A percentile compares a stretch with the other conserved stretches of the same genome.
These are phyloP conservation scores for Rhexocercosporidium sp. DNA, from an alignment of 2,329 filamentous ascomycete species.

Conservation along the genomic window DNA sequence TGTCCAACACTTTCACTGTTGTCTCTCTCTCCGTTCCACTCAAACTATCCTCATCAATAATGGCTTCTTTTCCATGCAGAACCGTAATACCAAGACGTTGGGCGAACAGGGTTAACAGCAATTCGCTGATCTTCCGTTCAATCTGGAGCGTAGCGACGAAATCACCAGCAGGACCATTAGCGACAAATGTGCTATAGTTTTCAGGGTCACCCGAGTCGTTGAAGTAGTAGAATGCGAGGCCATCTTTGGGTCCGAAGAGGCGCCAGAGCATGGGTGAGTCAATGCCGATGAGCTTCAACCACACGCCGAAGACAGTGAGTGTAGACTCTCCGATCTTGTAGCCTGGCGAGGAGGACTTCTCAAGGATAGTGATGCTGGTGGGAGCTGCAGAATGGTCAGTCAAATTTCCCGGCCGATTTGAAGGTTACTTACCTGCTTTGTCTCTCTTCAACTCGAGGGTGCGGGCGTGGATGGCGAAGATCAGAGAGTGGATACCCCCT, in stretches of 20 bases:
- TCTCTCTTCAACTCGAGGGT: constrained; percentile 24
- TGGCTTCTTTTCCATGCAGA: constrained; percentile 32
- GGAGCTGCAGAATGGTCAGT: background rate
- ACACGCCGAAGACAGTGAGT: constrained; percentile 33
- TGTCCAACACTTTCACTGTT: constrained; percentile 12
- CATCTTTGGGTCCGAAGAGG: constrained; percentile 39
- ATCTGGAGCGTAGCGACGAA: constrained; percentile 33
- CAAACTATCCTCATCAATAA: constrained; percentile 1
- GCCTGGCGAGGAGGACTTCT: constrained; percentile 30
- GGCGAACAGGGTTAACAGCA: constrained; percentile 38
- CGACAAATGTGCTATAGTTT: constrained; percentile 25
- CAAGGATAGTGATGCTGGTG: constrained; percentile 28
- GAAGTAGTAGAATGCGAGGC: constrained; percentile 38
- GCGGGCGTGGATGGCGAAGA: constrained; percentile 35
- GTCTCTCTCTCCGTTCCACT: background rate
- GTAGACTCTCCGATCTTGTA: constrained; percentile 41
- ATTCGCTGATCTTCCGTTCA: constrained; percentile 39
- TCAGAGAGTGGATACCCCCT: constrained; percentile 35
- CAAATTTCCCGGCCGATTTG: background rate
- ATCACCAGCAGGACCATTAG: constrained; percentile 31
- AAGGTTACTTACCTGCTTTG: constrained; percentile 5
- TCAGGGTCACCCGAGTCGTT: constrained; percentile 24
- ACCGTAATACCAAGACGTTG: constrained; percentile 37
- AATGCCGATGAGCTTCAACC: constrained; percentile 32
- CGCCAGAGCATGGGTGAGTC: constrained; percentile 24